Evolutionary conservation across 2,329 filamentous ascomycete genomes (phyloP).

Genomic region (Ophiostoma sp.): DNA sequence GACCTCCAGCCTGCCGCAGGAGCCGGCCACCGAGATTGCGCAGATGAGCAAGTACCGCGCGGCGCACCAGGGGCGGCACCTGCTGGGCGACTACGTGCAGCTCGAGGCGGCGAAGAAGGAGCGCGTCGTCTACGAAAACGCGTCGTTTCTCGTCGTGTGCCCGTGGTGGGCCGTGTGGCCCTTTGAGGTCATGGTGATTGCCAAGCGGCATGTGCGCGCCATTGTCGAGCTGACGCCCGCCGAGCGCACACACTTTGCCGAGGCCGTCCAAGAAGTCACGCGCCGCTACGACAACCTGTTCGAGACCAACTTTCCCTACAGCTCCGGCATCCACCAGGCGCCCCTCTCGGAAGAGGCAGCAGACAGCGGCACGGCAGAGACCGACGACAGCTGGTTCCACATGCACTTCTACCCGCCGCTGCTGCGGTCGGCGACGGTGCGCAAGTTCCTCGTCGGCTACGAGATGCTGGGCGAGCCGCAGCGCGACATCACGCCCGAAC

Average conservation of each 20-base stretch:
- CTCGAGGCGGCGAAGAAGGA: slow-evolving; percentile 78
- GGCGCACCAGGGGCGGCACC: slow-evolving; percentile 64
- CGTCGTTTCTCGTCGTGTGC: slow-evolving; percentile 76
- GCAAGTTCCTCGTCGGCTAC: slow-evolving; percentile 94
- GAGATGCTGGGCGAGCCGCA: slow-evolving; percentile 98
- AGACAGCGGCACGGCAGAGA: slow-evolving; percentile 44
- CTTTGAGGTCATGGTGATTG: slow-evolving; percentile 86
- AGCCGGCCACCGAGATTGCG: slow-evolving; percentile 71
- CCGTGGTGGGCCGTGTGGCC: slow-evolving; percentile 99
- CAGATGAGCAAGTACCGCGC: slow-evolving; percentile 73
- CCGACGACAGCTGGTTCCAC: slow-evolving; percentile 85
- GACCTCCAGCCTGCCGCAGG: slow-evolving; percentile 83
- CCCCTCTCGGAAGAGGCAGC: slow-evolving; percentile 64
- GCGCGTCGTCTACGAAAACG: slow-evolving; percentile 83
- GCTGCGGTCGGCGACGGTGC: slow-evolving; percentile 83
- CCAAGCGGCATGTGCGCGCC: slow-evolving; percentile 76
- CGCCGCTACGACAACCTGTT: slow-evolving; percentile 95
- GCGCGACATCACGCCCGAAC: slow-evolving; percentile 94
- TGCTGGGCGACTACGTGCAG: slow-evolving; percentile 81
- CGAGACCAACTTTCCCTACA: slow-evolving; percentile 94
- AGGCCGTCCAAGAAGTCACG: slow-evolving; percentile 81
- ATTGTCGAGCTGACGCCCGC: slow-evolving; percentile 71
- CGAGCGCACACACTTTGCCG: slow-evolving; percentile 71
- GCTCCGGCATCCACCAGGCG: slow-evolving; percentile 93
- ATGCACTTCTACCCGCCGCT: slow-evolving; percentile 97